phyloP scores from a whole-genome alignment of 495 filamentous ascomycete genomes.

The Daldinia concentrica region DNA sequence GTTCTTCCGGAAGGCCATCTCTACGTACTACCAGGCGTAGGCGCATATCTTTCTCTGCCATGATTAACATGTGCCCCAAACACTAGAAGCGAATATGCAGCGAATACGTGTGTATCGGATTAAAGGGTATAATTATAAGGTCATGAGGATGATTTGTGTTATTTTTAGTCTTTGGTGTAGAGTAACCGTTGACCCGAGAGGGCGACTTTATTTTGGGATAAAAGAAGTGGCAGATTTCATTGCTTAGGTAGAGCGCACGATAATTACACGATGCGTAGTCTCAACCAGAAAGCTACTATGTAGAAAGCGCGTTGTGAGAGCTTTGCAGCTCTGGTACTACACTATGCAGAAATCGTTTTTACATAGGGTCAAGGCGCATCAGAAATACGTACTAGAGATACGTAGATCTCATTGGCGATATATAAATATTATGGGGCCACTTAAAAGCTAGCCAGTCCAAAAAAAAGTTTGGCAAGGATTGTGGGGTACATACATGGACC shows the following conservation, averaged over 20 bases:
- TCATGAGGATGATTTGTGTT: neutral
- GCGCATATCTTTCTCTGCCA: conserved; percentile 66
- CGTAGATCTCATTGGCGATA: neutral
- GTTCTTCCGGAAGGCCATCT: conserved; percentile 77
- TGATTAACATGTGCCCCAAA: conserved; percentile 13
- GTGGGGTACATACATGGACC: neutral
- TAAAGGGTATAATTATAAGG: neutral
- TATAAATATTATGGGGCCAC: neutral
- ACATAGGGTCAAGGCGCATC: neutral
- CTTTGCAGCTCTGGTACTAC: neutral
- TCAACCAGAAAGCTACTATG: neutral
- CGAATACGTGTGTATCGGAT: neutral
- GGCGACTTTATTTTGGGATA: neutral
- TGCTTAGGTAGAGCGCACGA: neutral
- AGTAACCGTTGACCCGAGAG: neutral
- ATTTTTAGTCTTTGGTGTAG: neutral
- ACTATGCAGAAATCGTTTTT: neutral
- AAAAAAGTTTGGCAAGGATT: neutral
- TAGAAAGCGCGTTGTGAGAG: conserved; percentile 3
- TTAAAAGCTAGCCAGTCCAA: neutral
- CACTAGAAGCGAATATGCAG: neutral
- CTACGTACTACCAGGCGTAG: conserved; percentile 84
- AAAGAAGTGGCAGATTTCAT: neutral
- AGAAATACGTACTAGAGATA: neutral
- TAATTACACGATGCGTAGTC: neutral